phyloP scores from a whole-genome alignment of 2,329 filamentous ascomycete genomes.

The Emericellopsis cladophorae region DNA sequence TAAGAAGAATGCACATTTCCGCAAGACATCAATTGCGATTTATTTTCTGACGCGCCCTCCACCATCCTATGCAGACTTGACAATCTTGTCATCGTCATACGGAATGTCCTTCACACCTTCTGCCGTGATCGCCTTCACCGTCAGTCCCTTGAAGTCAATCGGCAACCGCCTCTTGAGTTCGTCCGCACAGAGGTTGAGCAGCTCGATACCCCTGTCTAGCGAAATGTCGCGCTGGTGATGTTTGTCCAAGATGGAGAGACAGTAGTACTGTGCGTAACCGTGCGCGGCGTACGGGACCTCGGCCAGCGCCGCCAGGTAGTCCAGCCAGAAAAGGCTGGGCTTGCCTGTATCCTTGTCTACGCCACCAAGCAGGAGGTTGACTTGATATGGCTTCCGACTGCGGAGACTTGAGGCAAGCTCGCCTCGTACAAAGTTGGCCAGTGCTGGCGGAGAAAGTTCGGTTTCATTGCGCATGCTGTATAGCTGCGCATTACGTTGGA shows the following conservation, averaged over 20 bases:
- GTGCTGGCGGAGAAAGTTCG: constrained; percentile 77
- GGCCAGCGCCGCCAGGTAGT: constrained; percentile 85
- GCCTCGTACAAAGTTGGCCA: constrained; percentile 85
- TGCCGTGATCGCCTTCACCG: constrained; percentile 76
- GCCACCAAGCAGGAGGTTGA: constrained; percentile 90
- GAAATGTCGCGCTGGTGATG: constrained; percentile 93
- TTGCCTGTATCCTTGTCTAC: constrained; percentile 85
- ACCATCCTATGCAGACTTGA: constrained; percentile 41
- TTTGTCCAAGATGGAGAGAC: constrained; percentile 93
- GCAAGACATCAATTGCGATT: neutral
- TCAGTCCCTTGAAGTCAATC: constrained; percentile 96
- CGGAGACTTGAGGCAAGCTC: constrained; percentile 85
- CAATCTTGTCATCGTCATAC: constrained; percentile 70
- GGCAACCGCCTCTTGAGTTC: constrained; percentile 94
- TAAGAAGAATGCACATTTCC: neutral
- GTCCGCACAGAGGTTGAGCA: constrained; percentile 88
- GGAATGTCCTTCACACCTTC: constrained; percentile 79
- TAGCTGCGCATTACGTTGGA: constrained; percentile 95
- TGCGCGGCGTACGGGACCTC: constrained; percentile 91
- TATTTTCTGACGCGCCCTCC: neutral
- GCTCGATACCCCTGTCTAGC: constrained; percentile 79
- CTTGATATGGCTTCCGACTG: constrained; percentile 88
- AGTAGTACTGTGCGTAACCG: constrained; percentile 99
- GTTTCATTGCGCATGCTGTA: constrained; percentile 98
- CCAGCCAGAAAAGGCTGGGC: constrained; percentile 91